Conservation (phyloP, 1,139 yeast species). For the Zygosaccharomyces sapae region DNA sequence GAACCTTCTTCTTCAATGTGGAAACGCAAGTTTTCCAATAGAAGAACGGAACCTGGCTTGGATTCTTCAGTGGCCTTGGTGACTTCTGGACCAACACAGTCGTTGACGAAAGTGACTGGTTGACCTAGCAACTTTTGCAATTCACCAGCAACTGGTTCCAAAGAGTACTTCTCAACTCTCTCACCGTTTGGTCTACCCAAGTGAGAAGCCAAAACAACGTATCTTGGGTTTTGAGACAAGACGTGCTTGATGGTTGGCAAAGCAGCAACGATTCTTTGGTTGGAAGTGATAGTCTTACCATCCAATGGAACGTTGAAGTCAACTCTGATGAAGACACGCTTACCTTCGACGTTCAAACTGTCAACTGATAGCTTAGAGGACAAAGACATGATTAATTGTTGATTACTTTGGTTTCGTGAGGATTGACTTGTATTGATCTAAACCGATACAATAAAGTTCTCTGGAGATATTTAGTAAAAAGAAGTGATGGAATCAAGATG, state of each 20-base stretch:
- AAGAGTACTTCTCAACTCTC: slow-evolving; percentile 72
- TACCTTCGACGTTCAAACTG: slow-evolving; percentile 78
- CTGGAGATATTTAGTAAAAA: neutral
- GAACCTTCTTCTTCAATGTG: slow-evolving; percentile 97
- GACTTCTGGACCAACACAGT: slow-evolving; percentile 86
- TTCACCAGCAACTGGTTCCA: slow-evolving; percentile 88
- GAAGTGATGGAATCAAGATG: neutral
- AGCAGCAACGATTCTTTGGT: slow-evolving; percentile 98
- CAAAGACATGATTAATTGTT: slow-evolving; percentile 60
- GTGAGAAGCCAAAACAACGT: slow-evolving; percentile 87
- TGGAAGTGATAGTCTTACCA: slow-evolving; percentile 93
- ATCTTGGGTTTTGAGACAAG: slow-evolving; percentile 82
- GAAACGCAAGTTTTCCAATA: slow-evolving; percentile 93
- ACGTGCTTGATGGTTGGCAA: slow-evolving; percentile 94
- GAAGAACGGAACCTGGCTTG: slow-evolving; percentile 58
- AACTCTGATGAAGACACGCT: slow-evolving; percentile 94
- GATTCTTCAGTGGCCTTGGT: slow-evolving; percentile 70
- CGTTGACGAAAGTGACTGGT: slow-evolving; percentile 72
- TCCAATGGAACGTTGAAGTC: slow-evolving; percentile 97
- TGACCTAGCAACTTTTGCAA: slow-evolving; percentile 66
- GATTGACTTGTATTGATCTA: neutral
- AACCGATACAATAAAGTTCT: neutral
- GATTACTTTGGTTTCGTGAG: neutral
- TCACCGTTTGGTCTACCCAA: slow-evolving; percentile 98
- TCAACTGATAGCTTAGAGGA: slow-evolving; percentile 86